These are phyloP conservation scores for Solanum neorickii DNA, from an alignment of 257 asterid species.

Conservation along the genomic window DNA sequence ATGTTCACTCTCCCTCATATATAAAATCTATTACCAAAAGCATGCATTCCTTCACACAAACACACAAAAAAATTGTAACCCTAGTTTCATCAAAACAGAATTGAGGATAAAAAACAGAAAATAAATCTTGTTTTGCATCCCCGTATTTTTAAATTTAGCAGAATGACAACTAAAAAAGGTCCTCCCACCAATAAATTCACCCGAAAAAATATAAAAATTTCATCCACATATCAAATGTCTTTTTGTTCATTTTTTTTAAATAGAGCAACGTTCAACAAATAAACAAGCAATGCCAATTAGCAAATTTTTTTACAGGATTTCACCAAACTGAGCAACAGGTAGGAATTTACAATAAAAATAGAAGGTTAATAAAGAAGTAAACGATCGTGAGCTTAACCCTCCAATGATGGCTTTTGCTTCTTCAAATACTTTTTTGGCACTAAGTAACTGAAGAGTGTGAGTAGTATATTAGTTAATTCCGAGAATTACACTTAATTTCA, in stretches of 20 bases:
- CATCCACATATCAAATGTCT: too few species aligned
- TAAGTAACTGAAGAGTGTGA: too few species aligned
- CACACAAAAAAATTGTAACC: background rate
- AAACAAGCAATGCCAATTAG: too few species aligned
- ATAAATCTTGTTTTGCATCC: background rate
- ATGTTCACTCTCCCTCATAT: background rate
- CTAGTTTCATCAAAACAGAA: background rate
- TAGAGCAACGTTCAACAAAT: too few species aligned
- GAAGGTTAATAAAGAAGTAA: background rate
- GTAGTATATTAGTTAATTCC: too few species aligned
- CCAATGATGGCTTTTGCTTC: background rate
- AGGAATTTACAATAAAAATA: background rate
- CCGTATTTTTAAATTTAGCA: background rate
- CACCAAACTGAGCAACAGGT: too few species aligned
- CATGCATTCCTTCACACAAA: background rate
- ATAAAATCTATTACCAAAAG: background rate
- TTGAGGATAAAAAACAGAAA: background rate
- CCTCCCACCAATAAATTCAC: background rate
- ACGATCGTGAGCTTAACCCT: background rate
- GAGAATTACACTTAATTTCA: too few species aligned
- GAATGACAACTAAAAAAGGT: background rate
- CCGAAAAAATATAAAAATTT: too few species aligned
- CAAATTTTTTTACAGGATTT: too few species aligned
- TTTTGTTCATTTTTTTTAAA: too few species aligned
- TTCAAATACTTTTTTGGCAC: too few species aligned